Evolutionary conservation across 2,329 filamentous ascomycete genomes (phyloP).

Genomic region (Talaromyces sp.): DNA sequence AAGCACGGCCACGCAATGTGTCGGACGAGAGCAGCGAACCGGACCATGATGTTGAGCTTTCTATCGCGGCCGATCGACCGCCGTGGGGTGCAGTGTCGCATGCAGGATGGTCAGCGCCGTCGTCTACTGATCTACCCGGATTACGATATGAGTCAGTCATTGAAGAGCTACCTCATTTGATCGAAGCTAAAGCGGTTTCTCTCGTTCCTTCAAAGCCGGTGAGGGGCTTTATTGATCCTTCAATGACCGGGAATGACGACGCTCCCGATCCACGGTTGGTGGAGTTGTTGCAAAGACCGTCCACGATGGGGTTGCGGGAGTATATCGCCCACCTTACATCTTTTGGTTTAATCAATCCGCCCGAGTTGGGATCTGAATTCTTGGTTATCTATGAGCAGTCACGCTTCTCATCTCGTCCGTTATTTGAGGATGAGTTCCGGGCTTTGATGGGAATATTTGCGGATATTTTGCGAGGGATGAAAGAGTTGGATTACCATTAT

Average conservation of each 20-base stretch:
- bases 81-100: slow-evolving; percentile 84
- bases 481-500: slow-evolving; percentile 55
- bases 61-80: slow-evolving; percentile 45
- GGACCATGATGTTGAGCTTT: slow-evolving; percentile 31
- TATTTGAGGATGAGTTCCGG: slow-evolving; percentile 70
- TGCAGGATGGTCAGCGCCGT: slow-evolving; percentile 81
- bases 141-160: slow-evolving; percentile 82
- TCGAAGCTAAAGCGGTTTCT: slow-evolving; percentile 90
- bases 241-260: slow-evolving; percentile 34
- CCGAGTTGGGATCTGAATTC: slow-evolving; percentile 57
- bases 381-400: slow-evolving; percentile 76
- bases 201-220: slow-evolving; percentile 63
- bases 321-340: slow-evolving; percentile 71
- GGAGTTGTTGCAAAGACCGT: slow-evolving; percentile 66
- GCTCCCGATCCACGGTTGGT: slow-evolving; percentile 66
- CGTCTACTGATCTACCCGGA: slow-evolving; percentile 68
- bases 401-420: slow-evolving; percentile 69
- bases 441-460: slow-evolving; percentile 81
- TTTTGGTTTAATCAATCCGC: slow-evolving; percentile 61
- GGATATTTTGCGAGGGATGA: slow-evolving; percentile 73
- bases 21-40: slow-evolving; percentile 37
- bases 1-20: slow-evolving; percentile 65
- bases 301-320: slow-evolving; percentile 70
- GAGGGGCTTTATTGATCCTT: slow-evolving; percentile 31
- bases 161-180: slow-evolving; percentile 78